Percentiles rank a stretch among this genome's conserved stretches.
phyloP scores from a whole-genome alignment of 495 filamentous ascomycete genomes.

The Neurospora sp. region DNA sequence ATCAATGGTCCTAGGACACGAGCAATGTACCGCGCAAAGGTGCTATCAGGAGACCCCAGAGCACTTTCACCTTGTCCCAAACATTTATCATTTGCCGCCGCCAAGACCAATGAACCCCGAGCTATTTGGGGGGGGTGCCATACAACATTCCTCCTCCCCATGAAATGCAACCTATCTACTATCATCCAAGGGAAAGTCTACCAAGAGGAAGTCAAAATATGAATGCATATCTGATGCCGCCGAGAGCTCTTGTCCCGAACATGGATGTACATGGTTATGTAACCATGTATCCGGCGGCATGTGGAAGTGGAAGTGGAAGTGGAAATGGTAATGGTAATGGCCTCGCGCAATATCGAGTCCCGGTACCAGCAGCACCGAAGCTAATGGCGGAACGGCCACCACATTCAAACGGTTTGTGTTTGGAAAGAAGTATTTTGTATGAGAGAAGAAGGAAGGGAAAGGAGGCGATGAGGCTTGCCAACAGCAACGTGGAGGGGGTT shows the following conservation, averaged over 20 bases:
- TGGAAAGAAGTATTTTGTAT: not conserved
- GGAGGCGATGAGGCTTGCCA: not conserved
- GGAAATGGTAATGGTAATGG: not conserved
- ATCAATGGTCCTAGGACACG: not conserved
- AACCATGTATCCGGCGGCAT: not conserved
- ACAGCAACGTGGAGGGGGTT: not conserved
- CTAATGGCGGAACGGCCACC: not conserved
- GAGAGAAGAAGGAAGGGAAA: not conserved
- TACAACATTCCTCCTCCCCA: not conserved
- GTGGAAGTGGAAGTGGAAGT: not conserved
- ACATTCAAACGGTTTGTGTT: too few relatives aligned
- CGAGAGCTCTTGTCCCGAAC: not conserved
- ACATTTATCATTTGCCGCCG: not conserved
- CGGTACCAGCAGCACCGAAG: not conserved
- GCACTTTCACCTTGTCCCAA: not conserved
- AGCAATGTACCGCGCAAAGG: not conserved
- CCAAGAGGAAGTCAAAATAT: not conserved
- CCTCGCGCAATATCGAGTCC: not conserved
- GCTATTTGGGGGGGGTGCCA: not conserved
- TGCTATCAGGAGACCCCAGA: not conserved
- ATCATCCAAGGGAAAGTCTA: not conserved
- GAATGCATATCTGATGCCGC: not conserved
- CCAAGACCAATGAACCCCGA: not conserved
- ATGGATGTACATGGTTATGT: too few relatives aligned
- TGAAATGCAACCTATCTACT: not conserved